phyloP scores from a whole-genome alignment of 139 green algal genomes.

The Chlamydomonas applanata region DNA sequence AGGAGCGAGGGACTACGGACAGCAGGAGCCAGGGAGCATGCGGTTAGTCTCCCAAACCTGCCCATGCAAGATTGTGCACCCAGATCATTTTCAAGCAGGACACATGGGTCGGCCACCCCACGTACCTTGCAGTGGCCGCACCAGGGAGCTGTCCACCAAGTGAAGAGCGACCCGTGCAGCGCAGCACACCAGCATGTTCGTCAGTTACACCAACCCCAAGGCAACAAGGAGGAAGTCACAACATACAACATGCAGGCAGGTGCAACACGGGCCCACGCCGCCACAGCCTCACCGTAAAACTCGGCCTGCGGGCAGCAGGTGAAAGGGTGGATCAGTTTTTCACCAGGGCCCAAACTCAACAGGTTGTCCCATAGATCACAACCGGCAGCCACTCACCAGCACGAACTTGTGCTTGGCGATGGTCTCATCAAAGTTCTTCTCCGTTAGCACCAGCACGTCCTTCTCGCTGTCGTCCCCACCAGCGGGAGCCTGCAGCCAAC shows the following conservation, averaged over 20 bases:
- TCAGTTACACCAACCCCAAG: too few species aligned
- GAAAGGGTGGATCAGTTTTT: neutral
- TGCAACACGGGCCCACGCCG: too few species aligned
- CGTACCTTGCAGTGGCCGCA: constrained; percentile 78
- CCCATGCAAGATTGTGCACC: neutral
- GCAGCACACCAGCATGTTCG: too few species aligned
- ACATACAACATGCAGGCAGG: too few species aligned
- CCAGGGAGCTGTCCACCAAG: constrained; percentile 55
- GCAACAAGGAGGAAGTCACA: too few species aligned
- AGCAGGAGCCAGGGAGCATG: neutral
- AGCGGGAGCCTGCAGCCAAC: neutral
- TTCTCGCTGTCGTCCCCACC: constrained; percentile 49
- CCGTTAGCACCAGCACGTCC: constrained; percentile 70
- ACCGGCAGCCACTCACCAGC: constrained; percentile 51
- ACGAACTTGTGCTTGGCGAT: constrained; percentile 62
- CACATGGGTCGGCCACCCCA: too few species aligned
- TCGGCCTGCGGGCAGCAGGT: constrained; percentile 5
- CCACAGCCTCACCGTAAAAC: constrained; percentile 14
- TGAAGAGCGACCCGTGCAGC: too few species aligned
- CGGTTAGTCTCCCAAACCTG: neutral
- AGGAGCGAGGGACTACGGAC: constrained; percentile 57
- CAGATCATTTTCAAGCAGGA: constrained; percentile 4
- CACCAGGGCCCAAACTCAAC: neutral
- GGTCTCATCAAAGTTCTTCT: constrained; percentile 63
- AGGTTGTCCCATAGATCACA: neutral